These are phyloP conservation scores for Vitis rupestris DNA, from an alignment of 164 flowering plant species.

Conservation along the genomic window DNA sequence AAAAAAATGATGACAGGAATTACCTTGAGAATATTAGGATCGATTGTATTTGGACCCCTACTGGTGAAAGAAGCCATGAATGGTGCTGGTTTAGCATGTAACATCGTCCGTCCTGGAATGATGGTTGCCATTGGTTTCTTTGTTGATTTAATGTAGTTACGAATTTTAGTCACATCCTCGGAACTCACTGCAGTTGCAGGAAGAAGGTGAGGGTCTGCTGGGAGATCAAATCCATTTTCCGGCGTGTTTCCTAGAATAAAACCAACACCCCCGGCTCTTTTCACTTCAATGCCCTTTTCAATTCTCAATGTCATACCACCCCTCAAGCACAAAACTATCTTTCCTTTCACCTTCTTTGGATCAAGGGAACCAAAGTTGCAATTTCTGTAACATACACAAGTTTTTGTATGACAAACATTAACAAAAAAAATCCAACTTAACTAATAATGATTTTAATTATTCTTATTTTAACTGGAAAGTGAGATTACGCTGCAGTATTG, in stretches of 20 bases:
- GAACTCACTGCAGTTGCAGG: conserved; percentile 62
- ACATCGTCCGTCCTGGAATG: conserved; percentile 38
- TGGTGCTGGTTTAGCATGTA: conserved; percentile 65
- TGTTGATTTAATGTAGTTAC: conserved; percentile 60
- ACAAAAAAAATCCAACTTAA: too few relatives aligned
- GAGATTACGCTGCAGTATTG: conserved; percentile 30
- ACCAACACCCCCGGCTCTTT: conserved; percentile 79
- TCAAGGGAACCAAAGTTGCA: conserved; percentile 68
- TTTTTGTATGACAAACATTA: too few relatives aligned
- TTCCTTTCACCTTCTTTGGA: conserved; percentile 52
- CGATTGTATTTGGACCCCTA: conserved; percentile 68
- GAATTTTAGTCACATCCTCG: conserved; percentile 34
- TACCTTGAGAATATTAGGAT: conserved; percentile 89
- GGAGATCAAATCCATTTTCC: conserved; percentile 38
- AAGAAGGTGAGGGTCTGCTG: conserved; percentile 59
- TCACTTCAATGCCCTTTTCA: conserved; percentile 73
- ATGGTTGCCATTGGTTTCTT: conserved; percentile 50
- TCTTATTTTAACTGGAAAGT: too few relatives aligned
- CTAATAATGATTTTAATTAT: background rate
- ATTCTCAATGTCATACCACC: conserved; percentile 56
- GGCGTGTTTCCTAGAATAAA: conserved; percentile 56
- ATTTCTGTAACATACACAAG: conserved; percentile 39
- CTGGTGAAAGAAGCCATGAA: conserved; percentile 82
- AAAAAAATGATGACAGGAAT: background rate
- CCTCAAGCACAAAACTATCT: conserved; percentile 77